A percentile compares a stretch with the other conserved stretches of the same genome.
These are phyloP conservation scores for Mucor velutinosus DNA, from an alignment of 371 early-diverging fungal genomes.

Conservation along the genomic window DNA sequence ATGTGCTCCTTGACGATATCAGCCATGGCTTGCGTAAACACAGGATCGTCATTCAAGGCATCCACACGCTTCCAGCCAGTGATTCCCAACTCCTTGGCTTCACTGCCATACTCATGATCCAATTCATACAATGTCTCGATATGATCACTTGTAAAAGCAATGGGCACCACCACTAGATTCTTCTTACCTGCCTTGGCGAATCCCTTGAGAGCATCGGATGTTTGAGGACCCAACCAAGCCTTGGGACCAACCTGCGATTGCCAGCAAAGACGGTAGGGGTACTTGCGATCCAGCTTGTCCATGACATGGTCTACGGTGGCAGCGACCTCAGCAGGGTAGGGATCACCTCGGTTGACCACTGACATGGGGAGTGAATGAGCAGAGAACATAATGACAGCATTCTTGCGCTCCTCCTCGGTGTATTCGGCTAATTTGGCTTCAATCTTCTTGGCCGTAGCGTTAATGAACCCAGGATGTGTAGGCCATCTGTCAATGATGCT, in stretches of 20 bases:
- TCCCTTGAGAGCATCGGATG: slow-evolving; percentile 77
- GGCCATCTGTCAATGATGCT: slow-evolving; percentile 95
- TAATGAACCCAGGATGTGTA: slow-evolving; percentile 83
- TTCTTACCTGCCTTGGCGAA: slow-evolving; percentile 77
- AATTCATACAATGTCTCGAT: slow-evolving; percentile 96
- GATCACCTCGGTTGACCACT: slow-evolving; percentile 88
- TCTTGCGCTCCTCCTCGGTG: slow-evolving; percentile 62
- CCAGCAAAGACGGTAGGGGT: slow-evolving; percentile 94
- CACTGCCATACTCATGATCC: slow-evolving; percentile 87
- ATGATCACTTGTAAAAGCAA: slow-evolving; percentile 96
- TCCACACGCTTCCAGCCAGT: slow-evolving; percentile 85
- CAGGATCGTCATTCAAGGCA: slow-evolving; percentile 87
- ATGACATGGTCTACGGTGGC: slow-evolving; percentile 88
- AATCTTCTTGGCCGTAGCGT: slow-evolving; percentile 81
- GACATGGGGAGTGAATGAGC: slow-evolving; percentile 97
- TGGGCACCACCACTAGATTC: slow-evolving; percentile 84
- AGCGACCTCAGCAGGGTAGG: slow-evolving; percentile 93
- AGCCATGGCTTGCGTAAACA: slow-evolving; percentile 88
- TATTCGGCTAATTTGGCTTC: slow-evolving; percentile 70
- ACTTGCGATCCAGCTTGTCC: slow-evolving; percentile 64
- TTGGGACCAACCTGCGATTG: slow-evolving; percentile 95
- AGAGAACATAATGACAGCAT: slow-evolving; percentile 88
- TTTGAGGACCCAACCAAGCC: slow-evolving; percentile 94
- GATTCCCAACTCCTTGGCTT: slow-evolving; percentile 83
- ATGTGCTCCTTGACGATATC: slow-evolving; percentile 85